Conservation (phyloP, 2,329 filamentous ascomycete genomes). For the Chrysoporthe cubensis region DNA sequence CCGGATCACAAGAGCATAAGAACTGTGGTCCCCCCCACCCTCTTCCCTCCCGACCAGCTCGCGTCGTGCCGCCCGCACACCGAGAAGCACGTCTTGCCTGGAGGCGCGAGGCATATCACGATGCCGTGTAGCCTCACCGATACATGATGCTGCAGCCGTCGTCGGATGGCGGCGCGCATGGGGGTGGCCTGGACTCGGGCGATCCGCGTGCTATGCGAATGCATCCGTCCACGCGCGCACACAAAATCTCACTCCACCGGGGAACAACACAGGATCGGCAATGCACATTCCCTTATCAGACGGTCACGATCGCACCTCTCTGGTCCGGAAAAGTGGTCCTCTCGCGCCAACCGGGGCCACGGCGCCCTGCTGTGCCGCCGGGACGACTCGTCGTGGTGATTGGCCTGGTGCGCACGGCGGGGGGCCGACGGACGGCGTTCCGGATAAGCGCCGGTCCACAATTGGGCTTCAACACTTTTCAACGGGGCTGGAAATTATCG, state of each 20-base stretch:
- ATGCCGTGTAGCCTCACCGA: not conserved
- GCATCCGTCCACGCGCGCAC: not conserved
- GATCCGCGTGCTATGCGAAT: not conserved
- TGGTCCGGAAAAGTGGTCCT: not conserved
- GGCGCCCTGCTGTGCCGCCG: not conserved
- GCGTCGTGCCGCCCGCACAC: too few species aligned
- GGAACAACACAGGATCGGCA: constrained; percentile 17
- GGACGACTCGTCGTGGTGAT: not conserved
- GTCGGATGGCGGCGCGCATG: not conserved
- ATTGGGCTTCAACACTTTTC: constrained; percentile 18
- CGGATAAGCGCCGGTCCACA: constrained; percentile 7
- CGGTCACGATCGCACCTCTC: constrained; percentile 16
- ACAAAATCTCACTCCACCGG: not conserved
- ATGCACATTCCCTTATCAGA: constrained; percentile 20
- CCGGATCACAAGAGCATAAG: too few species aligned
- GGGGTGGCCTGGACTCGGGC: not conserved
- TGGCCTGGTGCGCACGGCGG: not conserved
- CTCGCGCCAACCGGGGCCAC: not conserved
- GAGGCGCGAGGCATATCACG: not conserved
- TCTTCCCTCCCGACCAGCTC: too few species aligned
- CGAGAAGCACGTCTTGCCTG: too few species aligned
- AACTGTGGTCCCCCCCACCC: too few species aligned
- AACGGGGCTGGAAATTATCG: constrained; percentile 17
- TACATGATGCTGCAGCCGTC: not conserved
- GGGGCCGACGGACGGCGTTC: not conserved